A percentile compares a stretch with the other conserved stretches of the same genome.
Conservation (phyloP, 2,329 filamentous ascomycete species). For the Penicillium sp. region DNA sequence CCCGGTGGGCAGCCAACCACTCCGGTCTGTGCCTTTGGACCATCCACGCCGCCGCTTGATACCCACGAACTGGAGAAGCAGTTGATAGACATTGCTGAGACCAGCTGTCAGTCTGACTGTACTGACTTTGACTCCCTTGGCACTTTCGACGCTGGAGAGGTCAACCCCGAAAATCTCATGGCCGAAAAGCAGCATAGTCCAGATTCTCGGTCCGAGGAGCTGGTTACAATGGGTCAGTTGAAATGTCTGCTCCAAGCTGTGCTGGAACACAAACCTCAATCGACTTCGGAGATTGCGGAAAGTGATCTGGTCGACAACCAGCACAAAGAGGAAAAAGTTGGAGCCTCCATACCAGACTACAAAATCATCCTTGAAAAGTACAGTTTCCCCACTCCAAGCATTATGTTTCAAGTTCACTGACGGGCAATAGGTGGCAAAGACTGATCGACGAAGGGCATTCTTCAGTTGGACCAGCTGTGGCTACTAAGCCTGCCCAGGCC, state of each 20-base stretch:
- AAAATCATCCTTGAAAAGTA: not conserved
- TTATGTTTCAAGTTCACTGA: conserved; percentile 1
- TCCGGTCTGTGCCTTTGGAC: conserved; percentile 15
- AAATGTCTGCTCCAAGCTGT: not conserved
- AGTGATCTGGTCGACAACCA: conserved; percentile 1
- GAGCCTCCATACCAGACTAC: conserved; percentile 1
- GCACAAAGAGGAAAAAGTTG: not conserved
- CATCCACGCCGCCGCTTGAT: conserved; percentile 21
- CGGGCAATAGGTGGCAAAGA: not conserved
- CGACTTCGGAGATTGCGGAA: not conserved
- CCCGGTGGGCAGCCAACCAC: conserved; percentile 16
- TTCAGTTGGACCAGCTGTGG: not conserved
- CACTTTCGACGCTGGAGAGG: not conserved
- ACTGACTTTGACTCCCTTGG: not conserved
- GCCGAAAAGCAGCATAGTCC: not conserved
- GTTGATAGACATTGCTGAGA: conserved; percentile 8
- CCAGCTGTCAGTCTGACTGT: too few species aligned
- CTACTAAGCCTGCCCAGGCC: not conserved
- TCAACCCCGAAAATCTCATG: not conserved
- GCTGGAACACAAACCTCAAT: not conserved
- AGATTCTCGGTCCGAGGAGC: not conserved
- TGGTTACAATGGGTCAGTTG: not conserved
- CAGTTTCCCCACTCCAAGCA: not conserved
- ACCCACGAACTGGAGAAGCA: conserved; percentile 17
- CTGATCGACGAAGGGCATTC: not conserved